Conservation (phyloP, 768 basidiomycete genomes). For the Auricularia heimuer region DNA sequence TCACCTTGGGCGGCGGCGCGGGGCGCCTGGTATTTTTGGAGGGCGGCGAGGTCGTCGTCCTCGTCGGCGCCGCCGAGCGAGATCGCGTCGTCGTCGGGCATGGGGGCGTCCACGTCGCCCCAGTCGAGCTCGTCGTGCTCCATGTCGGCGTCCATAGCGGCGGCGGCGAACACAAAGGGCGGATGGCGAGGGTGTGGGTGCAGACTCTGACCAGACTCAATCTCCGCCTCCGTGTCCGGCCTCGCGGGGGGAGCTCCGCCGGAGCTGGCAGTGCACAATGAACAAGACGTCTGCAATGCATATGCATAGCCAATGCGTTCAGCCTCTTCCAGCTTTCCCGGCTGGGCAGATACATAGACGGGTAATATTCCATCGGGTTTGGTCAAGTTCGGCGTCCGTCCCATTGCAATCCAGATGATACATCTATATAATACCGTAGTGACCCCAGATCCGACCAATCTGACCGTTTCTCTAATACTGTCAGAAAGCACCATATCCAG, state of each 20-base stretch:
- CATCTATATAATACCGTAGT: too few species aligned
- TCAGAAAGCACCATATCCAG: not conserved
- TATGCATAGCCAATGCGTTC: too few species aligned
- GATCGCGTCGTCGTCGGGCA: slow-evolving; percentile 43
- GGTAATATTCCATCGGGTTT: not conserved
- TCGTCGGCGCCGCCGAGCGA: slow-evolving; percentile 55
- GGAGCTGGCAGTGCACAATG: slow-evolving; percentile 1
- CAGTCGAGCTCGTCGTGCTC: slow-evolving; percentile 54
- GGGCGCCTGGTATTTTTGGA: slow-evolving; percentile 33
- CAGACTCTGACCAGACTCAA: slow-evolving; percentile 7
- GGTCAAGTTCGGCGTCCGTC: too few species aligned
- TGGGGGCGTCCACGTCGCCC: slow-evolving; percentile 39
- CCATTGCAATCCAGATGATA: too few species aligned
- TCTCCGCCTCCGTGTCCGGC: not conserved
- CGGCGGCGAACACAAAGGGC: slow-evolving; percentile 10
- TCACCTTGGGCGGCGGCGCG: not conserved
- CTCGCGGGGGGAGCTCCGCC: not conserved
- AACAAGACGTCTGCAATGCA: not conserved
- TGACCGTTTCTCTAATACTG: too few species aligned
- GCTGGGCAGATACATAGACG: too few species aligned
- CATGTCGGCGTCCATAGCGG: slow-evolving; percentile 52
- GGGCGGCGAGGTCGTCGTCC: slow-evolving; percentile 57
- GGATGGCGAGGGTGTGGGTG: slow-evolving; percentile 13
- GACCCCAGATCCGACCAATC: too few species aligned
- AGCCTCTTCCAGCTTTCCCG: too few species aligned